phyloP scores from a whole-genome alignment of 768 basidiomycete species.

The Postia placenta region DNA sequence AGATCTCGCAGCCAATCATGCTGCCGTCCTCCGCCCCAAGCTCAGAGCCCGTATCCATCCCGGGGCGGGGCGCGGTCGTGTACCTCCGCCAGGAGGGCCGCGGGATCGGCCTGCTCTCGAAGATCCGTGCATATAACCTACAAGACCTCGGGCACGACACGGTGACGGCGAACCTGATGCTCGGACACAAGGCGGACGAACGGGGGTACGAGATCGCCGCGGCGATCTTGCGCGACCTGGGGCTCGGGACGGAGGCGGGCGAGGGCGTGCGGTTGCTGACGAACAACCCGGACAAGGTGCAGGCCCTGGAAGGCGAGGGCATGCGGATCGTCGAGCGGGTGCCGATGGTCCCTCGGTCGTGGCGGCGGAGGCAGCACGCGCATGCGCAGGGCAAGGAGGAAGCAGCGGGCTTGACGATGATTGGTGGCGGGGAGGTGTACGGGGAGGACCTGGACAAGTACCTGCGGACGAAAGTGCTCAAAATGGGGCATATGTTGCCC shows the following conservation, averaged over 20 bases:
- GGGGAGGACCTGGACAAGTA: slow-evolving; percentile 93
- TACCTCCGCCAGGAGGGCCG: slow-evolving; percentile 98
- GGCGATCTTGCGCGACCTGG: slow-evolving; percentile 85
- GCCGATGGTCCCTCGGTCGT: slow-evolving; percentile 90
- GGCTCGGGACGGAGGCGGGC: slow-evolving; percentile 50
- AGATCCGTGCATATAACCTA: slow-evolving; percentile 95
- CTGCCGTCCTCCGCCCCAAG: slow-evolving; percentile 30
- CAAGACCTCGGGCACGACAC: slow-evolving; percentile 98
- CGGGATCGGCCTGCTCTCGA: slow-evolving; percentile 92
- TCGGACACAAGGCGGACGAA: slow-evolving; percentile 93
- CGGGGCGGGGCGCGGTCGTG: slow-evolving; percentile 87
- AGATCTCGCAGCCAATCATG: slow-evolving; percentile 68
- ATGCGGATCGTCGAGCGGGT: slow-evolving; percentile 79
- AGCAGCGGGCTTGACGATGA: slow-evolving; percentile 61
- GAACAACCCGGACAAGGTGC: slow-evolving; percentile 97
- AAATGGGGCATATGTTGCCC: slow-evolving; percentile 94
- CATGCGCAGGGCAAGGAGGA: slow-evolving; percentile 15
- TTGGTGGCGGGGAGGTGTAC: slow-evolving; percentile 69
- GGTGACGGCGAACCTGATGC: slow-evolving; percentile 93
- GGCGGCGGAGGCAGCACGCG: slow-evolving; percentile 40
- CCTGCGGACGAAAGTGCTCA: slow-evolving; percentile 88
- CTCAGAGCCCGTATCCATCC: slow-evolving; percentile 38
- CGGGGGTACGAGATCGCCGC: slow-evolving; percentile 88
- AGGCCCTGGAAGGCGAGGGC: slow-evolving; percentile 80
- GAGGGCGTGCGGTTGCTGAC: slow-evolving; percentile 78